Conservation (phyloP, 2,329 filamentous ascomycete species). For the Aspergillus candidus region DNA sequence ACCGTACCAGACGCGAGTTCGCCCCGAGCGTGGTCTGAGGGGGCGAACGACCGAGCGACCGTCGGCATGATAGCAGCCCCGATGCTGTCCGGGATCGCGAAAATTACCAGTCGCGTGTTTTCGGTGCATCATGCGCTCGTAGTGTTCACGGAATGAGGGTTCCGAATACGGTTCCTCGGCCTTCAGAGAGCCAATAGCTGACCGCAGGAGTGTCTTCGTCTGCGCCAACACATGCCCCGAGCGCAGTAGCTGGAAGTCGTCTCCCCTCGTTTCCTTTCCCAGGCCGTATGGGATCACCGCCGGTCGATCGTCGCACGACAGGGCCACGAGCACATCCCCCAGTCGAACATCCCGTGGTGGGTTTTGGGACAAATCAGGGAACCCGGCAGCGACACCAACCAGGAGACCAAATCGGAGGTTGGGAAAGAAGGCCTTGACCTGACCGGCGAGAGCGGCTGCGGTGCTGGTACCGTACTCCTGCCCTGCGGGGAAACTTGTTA, state of each 20-base stretch:
- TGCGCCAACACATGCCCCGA: slow-evolving; percentile 19
- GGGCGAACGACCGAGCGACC: background rate
- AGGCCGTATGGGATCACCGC: slow-evolving; percentile 30
- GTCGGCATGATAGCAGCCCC: background rate
- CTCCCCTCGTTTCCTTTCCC: slow-evolving; percentile 27
- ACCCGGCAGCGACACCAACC: slow-evolving; percentile 33
- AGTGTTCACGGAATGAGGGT: background rate
- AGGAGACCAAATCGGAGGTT: slow-evolving; percentile 36
- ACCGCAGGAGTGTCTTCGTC: slow-evolving; percentile 28
- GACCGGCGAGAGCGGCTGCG: slow-evolving; percentile 28
- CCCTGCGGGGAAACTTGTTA: slow-evolving; percentile 31
- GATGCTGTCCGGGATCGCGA: slow-evolving; percentile 3
- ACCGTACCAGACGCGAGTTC: slow-evolving; percentile 1
- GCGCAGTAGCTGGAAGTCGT: slow-evolving; percentile 21
- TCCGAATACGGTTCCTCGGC: background rate
- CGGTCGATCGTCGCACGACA: slow-evolving; percentile 18
- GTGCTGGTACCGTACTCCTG: slow-evolving; percentile 32
- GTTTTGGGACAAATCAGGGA: slow-evolving; percentile 20
- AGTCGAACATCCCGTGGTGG: slow-evolving; percentile 33
- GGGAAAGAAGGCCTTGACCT: slow-evolving; percentile 31
- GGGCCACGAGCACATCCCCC: slow-evolving; percentile 34
- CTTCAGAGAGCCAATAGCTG: slow-evolving; percentile 15
- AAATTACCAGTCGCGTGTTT: background rate
- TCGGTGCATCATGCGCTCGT: background rate
- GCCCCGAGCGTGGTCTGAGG: background rate